Evolutionary conservation across 805 yeast species (phyloP).

Genomic region (Metschnikowia orientalis): DNA sequence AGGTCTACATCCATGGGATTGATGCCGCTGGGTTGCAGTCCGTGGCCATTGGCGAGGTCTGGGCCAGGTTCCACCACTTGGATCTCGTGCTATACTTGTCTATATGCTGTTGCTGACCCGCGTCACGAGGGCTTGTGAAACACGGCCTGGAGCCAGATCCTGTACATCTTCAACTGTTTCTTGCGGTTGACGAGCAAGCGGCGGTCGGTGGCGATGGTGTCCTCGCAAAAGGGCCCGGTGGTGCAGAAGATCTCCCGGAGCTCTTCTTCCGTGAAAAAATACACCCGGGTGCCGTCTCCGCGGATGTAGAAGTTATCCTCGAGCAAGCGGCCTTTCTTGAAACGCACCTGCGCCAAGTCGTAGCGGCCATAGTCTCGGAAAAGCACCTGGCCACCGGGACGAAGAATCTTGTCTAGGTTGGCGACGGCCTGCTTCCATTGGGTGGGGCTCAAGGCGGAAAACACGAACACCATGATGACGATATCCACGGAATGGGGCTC

Average conservation of each 20-base stretch:
- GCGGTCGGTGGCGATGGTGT: conserved; percentile 82
- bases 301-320: conserved; percentile 94
- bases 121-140: conserved; percentile 34
- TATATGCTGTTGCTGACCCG: neutral
- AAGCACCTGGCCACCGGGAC: conserved; percentile 88
- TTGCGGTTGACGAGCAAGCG: conserved; percentile 88
- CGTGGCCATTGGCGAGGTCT: conserved; percentile 23
- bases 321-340: conserved; percentile 78
- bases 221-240: conserved; percentile 55
- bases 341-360: conserved; percentile 91
- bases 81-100: conserved; percentile 35
- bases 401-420: conserved; percentile 67
- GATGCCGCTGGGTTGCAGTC: conserved; percentile 17
- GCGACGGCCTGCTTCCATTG: conserved; percentile 84
- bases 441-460: conserved; percentile 84
- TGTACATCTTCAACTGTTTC: conserved; percentile 88
- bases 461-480: conserved; percentile 92
- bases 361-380: conserved; percentile 95
- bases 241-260: conserved; percentile 60
- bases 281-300: conserved; percentile 97
- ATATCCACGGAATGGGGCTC: conserved; percentile 81
- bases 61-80: conserved; percentile 31
- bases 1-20: conserved; percentile 32
- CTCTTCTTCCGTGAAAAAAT: conserved; percentile 95
- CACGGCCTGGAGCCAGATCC: conserved; percentile 95